A percentile compares a stretch with the other conserved stretches of the same genome.
Conservation (phyloP, 768 basidiomycete genomes). For the Exidia glandulosa region DNA sequence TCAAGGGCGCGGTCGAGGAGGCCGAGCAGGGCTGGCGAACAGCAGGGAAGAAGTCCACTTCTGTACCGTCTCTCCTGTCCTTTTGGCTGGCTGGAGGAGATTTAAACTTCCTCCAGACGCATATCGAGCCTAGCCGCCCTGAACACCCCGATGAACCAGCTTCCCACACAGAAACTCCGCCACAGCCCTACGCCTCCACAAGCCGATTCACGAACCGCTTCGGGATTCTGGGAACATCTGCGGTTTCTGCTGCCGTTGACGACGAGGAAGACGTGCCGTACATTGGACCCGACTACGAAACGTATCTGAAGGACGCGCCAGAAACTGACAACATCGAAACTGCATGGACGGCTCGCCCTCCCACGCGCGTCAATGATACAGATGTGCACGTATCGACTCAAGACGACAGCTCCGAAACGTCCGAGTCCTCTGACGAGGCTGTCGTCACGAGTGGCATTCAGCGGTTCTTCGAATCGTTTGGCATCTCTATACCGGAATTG, state of each 20-base stretch:
- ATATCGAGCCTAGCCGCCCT: no score
- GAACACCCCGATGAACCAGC: no score
- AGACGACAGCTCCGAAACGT: background rate
- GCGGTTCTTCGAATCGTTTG: conserved; percentile 29
- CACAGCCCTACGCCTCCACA: no score
- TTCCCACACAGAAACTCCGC: no score
- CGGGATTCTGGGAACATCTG: background rate
- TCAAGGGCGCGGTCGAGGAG: conserved; percentile 4
- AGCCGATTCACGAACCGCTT: conserved; percentile 20
- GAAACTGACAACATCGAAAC: background rate
- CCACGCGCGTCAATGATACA: background rate
- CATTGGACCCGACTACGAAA: background rate
- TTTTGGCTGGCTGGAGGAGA: conserved; percentile 43
- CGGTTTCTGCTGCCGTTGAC: no score
- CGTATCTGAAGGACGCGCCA: background rate
- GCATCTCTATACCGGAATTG: conserved; percentile 26
- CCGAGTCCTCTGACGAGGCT: background rate
- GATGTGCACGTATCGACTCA: background rate
- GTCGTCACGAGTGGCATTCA: background rate
- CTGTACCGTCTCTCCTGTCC: conserved; percentile 16
- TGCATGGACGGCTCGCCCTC: background rate
- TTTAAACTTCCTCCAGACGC: no score
- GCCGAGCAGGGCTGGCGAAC: conserved; percentile 23
- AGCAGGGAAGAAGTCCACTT: conserved; percentile 18
- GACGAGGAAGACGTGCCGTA: background rate